These are phyloP conservation scores for Exophiala aquamarina DNA, from an alignment of 2,329 filamentous ascomycete genomes.

Conservation along the genomic window DNA sequence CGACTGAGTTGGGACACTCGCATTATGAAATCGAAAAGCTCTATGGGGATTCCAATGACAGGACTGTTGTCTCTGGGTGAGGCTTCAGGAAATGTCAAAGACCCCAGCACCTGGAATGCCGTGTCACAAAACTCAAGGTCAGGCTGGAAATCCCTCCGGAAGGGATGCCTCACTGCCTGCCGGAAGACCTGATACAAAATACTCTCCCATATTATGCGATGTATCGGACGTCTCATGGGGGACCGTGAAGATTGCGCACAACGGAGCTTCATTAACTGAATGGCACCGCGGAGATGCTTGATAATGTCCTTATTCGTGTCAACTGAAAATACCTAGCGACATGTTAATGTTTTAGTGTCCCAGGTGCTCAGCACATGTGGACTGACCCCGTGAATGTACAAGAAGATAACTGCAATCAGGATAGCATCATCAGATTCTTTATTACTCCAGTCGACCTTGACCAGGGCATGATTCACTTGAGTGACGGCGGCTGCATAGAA, in stretches of 20 bases:
- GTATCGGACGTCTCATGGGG: conserved; percentile 16
- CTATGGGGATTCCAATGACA: conserved; percentile 19
- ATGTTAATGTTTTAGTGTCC: not conserved
- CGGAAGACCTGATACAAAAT: conserved; percentile 21
- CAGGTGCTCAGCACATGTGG: no score
- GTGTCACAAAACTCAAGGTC: conserved; percentile 15
- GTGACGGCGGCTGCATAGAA: conserved; percentile 17
- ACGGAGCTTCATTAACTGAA: conserved; percentile 19
- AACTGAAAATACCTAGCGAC: conserved; percentile 7
- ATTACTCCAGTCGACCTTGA: conserved; percentile 14
- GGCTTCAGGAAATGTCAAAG: conserved; percentile 15
- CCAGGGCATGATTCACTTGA: conserved; percentile 12
- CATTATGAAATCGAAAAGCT: conserved; percentile 19
- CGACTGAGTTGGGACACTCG: conserved; percentile 16
- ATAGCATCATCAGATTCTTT: conserved; percentile 16
- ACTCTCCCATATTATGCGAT: conserved; percentile 20
- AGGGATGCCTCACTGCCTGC: conserved; percentile 16
- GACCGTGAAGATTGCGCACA: conserved; percentile 9
- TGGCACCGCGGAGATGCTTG: conserved; percentile 18
- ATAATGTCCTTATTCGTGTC: conserved; percentile 16
- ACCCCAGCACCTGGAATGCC: conserved; percentile 10
- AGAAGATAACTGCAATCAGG: conserved; percentile 8
- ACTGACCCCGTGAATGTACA: conserved; percentile 24
- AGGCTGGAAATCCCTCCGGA: conserved; percentile 16
- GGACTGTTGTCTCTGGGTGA: conserved; percentile 18